A percentile compares a stretch with the other conserved stretches of the same genome.
phyloP scores from a whole-genome alignment of 352 stramenopile genomes.

The Pythium myriotylum region DNA sequence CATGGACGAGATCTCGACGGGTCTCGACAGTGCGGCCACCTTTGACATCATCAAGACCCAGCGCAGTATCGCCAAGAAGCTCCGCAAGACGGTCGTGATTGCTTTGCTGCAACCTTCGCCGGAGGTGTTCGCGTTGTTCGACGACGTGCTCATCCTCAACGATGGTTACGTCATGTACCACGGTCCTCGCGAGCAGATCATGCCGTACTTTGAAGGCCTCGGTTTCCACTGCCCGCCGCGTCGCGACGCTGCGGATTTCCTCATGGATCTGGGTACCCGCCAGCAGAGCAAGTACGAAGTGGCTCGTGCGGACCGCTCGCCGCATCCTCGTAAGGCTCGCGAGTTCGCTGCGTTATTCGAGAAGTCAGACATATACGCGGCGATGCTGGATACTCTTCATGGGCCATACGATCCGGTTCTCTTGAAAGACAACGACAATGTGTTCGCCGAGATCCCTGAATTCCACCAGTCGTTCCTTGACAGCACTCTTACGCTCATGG shows the following conservation, averaged over 20 bases:
- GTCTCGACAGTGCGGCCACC: conserved; percentile 88
- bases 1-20: conserved; percentile 92
- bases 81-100: conserved; percentile 48
- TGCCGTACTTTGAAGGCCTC: conserved; percentile 39
- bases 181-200: conserved; percentile 29
- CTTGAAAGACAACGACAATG: conserved; percentile 55
- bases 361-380: conserved; percentile 16
- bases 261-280: conserved; percentile 23
- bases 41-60: conserved; percentile 84
- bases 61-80: conserved; percentile 30
- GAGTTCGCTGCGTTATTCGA: conserved; percentile 28
- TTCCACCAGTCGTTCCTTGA: conserved; percentile 13
- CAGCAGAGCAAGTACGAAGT: conserved; percentile 21
- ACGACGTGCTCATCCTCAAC: conserved; percentile 43
- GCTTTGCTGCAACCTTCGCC: conserved; percentile 28
- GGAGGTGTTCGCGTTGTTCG: conserved; percentile 35
- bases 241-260: conserved; percentile 30
- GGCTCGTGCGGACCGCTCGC: neutral
- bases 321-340: conserved; percentile 1
- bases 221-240: conserved; percentile 27
- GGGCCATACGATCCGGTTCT: conserved; percentile 87
- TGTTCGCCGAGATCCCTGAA: neutral
- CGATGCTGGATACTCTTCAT: conserved; percentile 71
- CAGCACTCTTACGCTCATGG: conserved; percentile 7
- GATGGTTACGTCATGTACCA: conserved; percentile 46